phyloP scores from a whole-genome alignment of 139 green algal genomes.

The Protoeuglena noctilucae region DNA sequence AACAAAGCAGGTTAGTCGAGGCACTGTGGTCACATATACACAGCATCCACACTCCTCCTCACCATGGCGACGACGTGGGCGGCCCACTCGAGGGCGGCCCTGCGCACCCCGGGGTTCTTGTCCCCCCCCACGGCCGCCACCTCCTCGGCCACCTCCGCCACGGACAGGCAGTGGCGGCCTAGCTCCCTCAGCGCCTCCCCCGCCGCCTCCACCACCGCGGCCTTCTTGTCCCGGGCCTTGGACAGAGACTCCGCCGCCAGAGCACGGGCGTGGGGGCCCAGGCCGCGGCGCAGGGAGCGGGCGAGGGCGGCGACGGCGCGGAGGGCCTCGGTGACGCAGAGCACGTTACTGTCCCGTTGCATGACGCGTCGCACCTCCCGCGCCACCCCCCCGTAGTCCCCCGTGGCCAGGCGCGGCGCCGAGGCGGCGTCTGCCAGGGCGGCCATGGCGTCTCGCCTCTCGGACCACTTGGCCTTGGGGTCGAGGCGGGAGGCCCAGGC shows the following conservation, averaged over 20 bases:
- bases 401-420: conserved; percentile 10
- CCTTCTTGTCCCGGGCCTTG: conserved; percentile 32
- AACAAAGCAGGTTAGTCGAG: neutral
- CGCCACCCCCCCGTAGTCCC: conserved; percentile 51
- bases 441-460: conserved; percentile 49
- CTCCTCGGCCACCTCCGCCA: conserved; percentile 52
- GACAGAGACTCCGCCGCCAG: conserved; percentile 12
- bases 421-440: conserved; percentile 24
- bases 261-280: conserved; percentile 24
- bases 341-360: conserved; percentile 68
- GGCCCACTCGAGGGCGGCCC: neutral
- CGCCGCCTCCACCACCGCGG: conserved; percentile 32
- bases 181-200: too few species aligned
- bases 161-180: conserved; percentile 37
- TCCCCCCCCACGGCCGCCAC: conserved; percentile 37
- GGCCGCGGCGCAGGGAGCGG: conserved; percentile 42
- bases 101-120: conserved; percentile 59
- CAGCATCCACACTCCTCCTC: too few species aligned
- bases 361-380: conserved; percentile 46
- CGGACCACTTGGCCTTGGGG: conserved; percentile 83
- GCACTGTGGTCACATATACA: too few species aligned
- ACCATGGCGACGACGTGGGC: too few species aligned
- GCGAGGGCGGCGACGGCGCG: conserved; percentile 32
- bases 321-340: conserved; percentile 49
- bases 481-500: too few species aligned